Percentiles rank a stretch among this genome's conserved stretches.
Evolutionary conservation across 768 basidiomycete genomes (phyloP).

Genomic region (Arthromyces matolae): DNA sequence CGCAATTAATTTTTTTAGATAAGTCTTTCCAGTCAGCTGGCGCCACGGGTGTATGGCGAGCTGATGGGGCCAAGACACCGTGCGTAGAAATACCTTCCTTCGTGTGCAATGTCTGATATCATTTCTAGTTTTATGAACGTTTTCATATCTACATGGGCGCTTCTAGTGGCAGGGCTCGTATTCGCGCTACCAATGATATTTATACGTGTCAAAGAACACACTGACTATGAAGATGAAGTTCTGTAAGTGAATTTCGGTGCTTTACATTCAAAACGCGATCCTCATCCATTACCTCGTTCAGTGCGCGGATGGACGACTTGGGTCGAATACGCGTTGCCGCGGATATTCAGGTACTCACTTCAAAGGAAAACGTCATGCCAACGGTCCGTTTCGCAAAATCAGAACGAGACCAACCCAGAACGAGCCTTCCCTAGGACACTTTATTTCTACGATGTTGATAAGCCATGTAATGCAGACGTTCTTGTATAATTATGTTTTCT

Average conservation of each 20-base stretch:
- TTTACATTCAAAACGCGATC: neutral
- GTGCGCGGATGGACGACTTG: conserved; percentile 41
- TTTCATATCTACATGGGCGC: conserved; percentile 71
- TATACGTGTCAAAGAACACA: conserved; percentile 60
- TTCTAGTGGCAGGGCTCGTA: conserved; percentile 59
- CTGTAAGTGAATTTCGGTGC: conserved; percentile 34
- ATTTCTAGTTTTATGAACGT: conserved; percentile 57
- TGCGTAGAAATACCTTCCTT: neutral
- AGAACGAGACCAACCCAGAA: too few relatives aligned
- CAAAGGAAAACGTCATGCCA: neutral
- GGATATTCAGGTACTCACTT: neutral
- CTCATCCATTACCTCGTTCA: conserved; percentile 13
- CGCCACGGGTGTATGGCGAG: conserved; percentile 69
- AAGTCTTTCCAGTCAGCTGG: conserved; percentile 78
- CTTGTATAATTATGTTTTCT: too few relatives aligned
- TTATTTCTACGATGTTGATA: neutral
- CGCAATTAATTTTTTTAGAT: conserved; percentile 32
- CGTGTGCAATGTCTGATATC: neutral
- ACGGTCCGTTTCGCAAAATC: neutral
- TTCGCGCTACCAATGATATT: conserved; percentile 76
- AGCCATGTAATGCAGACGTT: neutral
- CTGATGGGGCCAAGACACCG: conserved; percentile 57
- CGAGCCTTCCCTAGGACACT: neutral
- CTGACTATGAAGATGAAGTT: conserved; percentile 48
- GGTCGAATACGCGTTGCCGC: conserved; percentile 26